A percentile compares a stretch with the other conserved stretches of the same genome.
phyloP scores from a whole-genome alignment of 345 rosid species.

The Salix dunnii region DNA sequence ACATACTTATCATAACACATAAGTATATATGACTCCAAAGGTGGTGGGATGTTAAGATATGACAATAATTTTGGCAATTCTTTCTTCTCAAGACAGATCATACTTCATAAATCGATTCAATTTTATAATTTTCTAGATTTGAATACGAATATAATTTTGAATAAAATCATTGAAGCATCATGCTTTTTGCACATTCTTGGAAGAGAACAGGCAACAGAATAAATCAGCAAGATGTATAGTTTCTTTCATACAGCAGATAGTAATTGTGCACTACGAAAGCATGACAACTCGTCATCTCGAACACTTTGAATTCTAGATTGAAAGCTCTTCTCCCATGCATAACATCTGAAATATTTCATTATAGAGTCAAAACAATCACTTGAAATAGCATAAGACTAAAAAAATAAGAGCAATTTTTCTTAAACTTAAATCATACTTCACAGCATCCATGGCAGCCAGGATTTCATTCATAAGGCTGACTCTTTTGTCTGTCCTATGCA shows the following conservation, averaged over 20 bases:
- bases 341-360: slow-evolving; percentile 21
- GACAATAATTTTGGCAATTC: not conserved
- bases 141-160: not conserved
- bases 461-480: slow-evolving; percentile 37
- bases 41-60: not conserved
- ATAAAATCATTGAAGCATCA: not conserved
- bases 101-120: not conserved
- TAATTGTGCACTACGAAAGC: slow-evolving; percentile 29
- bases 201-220: not conserved
- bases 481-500: slow-evolving; percentile 34
- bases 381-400: not conserved
- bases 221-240: not conserved
- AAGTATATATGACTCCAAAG: not conserved
- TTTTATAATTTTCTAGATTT: not conserved
- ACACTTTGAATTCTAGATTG: slow-evolving; percentile 27
- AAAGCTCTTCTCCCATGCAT: slow-evolving; percentile 40
- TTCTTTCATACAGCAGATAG: slow-evolving; percentile 25
- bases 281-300: slow-evolving; percentile 31
- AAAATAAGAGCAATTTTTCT: not conserved
- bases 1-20: not conserved
- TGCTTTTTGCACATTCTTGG: not conserved
- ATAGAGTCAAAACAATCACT: not conserved
- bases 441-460: slow-evolving; percentile 32
- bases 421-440: slow-evolving; percentile 24
- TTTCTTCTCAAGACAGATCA: not conserved